Percentiles rank a stretch among this genome's conserved stretches.
Evolutionary conservation across 768 basidiomycete species (phyloP).

Genomic region (Chalciporus piperatus): DNA sequence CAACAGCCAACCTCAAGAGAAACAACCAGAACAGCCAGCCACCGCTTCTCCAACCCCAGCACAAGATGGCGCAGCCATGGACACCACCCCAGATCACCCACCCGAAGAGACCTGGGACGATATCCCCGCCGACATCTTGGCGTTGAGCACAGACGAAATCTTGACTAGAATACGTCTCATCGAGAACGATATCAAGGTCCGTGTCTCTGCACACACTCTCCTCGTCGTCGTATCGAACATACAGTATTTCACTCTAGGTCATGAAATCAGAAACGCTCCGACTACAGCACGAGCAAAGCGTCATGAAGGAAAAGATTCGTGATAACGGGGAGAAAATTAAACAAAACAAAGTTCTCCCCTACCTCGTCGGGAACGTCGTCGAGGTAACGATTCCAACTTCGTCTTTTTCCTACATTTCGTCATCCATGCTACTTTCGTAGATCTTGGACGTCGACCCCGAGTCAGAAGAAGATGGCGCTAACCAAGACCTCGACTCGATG

Average conservation of each 20-base stretch:
- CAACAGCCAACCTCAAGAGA: constrained; percentile 43
- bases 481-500: constrained; percentile 92
- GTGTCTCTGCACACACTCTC: constrained; percentile 8
- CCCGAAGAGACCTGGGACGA: constrained; percentile 86
- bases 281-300: constrained; percentile 88
- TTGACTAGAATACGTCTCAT: constrained; percentile 86
- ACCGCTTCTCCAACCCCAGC: constrained; percentile 28
- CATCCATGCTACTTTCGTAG: constrained; percentile 39
- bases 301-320: constrained; percentile 98
- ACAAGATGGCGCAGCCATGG: constrained; percentile 53
- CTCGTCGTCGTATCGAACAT: neutral
- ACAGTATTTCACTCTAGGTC: constrained; percentile 74
- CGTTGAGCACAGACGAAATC: constrained; percentile 81
- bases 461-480: constrained; percentile 92
- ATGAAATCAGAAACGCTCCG: constrained; percentile 95
- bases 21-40: constrained; percentile 46
- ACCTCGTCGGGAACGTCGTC: constrained; percentile 96
- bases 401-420: constrained; percentile 1
- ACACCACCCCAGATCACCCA: constrained; percentile 67
- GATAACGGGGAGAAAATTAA: constrained; percentile 99
- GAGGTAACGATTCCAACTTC: constrained; percentile 53
- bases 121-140: constrained; percentile 84
- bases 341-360: constrained; percentile 98
- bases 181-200: constrained; percentile 94
- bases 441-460: constrained; percentile 94